A percentile compares a stretch with the other conserved stretches of the same genome.
These are phyloP conservation scores for Phytopythium litorale DNA, from an alignment of 352 stramenopile species.

Conservation along the genomic window DNA sequence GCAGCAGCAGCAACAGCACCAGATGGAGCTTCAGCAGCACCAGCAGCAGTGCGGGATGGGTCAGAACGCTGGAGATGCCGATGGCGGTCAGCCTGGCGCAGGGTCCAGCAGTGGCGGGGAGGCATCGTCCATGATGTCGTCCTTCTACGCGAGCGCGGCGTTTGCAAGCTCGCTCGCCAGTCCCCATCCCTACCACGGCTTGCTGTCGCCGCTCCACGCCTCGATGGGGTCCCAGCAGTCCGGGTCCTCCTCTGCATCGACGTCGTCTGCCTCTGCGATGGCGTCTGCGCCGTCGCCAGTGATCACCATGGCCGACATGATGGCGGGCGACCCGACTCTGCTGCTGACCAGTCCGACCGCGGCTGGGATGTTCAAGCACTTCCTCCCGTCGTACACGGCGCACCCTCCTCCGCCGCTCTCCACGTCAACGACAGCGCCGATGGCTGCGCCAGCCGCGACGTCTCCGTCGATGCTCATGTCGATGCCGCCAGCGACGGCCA, in stretches of 20 bases:
- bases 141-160: conserved; percentile 21
- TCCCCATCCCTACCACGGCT: conserved; percentile 28
- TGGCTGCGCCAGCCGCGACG: background rate
- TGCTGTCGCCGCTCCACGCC: conserved; percentile 14
- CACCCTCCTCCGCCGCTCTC: conserved; percentile 21
- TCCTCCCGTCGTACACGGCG: conserved; percentile 37
- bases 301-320: conserved; percentile 45
- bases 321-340: conserved; percentile 28
- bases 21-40: conserved; percentile 19
- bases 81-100: background rate
- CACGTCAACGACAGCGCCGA: conserved; percentile 34
- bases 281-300: conserved; percentile 20
- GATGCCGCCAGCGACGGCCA: conserved; percentile 12
- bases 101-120: conserved; percentile 20
- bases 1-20: conserved; percentile 34
- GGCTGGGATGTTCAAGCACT: conserved; percentile 33
- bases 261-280: conserved; percentile 17
- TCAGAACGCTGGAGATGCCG: background rate
- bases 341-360: conserved; percentile 29
- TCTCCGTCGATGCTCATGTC: conserved; percentile 4
- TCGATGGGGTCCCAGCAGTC: conserved; percentile 5
- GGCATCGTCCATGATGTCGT: conserved; percentile 17
- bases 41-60: conserved; percentile 4
- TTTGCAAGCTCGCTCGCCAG: conserved; percentile 7
- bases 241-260: conserved; percentile 5